Percentiles rank a stretch among this genome's conserved stretches.
Evolutionary conservation across 495 filamentous ascomycete species (phyloP).

Genomic region (Xylaria acuta): DNA sequence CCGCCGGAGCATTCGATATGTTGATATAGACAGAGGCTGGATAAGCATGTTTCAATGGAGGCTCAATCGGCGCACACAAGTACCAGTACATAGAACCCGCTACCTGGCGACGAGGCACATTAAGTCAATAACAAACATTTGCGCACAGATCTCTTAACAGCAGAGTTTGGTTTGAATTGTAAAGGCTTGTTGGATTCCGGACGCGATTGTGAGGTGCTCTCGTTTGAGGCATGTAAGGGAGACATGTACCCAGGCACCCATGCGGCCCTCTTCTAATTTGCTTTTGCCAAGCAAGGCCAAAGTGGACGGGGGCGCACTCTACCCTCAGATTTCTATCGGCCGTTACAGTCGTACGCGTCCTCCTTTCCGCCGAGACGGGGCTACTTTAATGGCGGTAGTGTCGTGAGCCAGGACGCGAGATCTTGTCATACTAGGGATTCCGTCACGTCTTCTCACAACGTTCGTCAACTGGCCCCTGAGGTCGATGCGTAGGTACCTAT

Average conservation of each 20-base stretch:
- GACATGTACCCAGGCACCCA: background rate
- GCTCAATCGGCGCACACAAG: background rate
- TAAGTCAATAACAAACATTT: background rate
- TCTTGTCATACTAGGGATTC: background rate
- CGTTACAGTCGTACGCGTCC: background rate
- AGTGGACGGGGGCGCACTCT: background rate
- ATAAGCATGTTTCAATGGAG: conserved; percentile 6
- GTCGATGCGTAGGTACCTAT: background rate
- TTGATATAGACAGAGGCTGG: conserved; percentile 19
- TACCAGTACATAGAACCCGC: conserved; percentile 10
- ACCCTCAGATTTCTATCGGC: background rate
- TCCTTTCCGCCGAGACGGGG: background rate
- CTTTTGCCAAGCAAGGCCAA: background rate
- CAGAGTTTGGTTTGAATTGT: background rate
- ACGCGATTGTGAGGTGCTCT: background rate
- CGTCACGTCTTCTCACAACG: background rate
- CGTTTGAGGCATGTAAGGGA: background rate
- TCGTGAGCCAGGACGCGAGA: background rate
- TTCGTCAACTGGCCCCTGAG: background rate
- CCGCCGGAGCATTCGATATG: conserved; percentile 6
- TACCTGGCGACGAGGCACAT: background rate
- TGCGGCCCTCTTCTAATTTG: background rate
- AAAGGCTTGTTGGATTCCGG: background rate
- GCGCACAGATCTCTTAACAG: background rate
- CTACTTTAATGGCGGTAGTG: background rate